Percentiles rank a stretch among this genome's conserved stretches.
Conservation (phyloP, 257 asterid species). For the Gentiana straminea region DNA sequence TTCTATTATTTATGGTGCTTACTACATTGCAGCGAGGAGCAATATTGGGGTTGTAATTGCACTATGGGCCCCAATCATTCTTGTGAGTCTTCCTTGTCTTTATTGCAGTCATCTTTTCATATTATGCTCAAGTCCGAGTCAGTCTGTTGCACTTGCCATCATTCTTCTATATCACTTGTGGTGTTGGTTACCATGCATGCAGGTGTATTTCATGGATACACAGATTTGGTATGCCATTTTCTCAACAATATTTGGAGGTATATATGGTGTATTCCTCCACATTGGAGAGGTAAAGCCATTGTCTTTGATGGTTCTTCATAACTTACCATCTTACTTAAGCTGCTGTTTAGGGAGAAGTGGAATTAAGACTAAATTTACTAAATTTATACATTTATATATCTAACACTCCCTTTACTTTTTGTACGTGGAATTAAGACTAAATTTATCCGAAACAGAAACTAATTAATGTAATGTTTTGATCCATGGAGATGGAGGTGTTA, state of each 20-base stretch:
- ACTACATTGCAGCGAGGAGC: constrained; percentile 56
- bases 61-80: constrained; percentile 92
- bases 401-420: too few relatives aligned
- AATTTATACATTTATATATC: too few relatives aligned
- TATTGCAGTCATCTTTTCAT: neutral
- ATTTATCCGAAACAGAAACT: too few relatives aligned
- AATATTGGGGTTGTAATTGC: constrained; percentile 85
- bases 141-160: constrained; percentile 2
- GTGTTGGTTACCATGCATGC: constrained; percentile 12
- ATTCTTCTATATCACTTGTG: constrained; percentile 5
- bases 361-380: too few relatives aligned
- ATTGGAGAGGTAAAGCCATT: constrained; percentile 77
- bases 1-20: too few relatives aligned
- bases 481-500: too few relatives aligned
- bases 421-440: too few relatives aligned
- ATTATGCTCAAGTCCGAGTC: neutral
- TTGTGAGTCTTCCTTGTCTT: constrained; percentile 23
- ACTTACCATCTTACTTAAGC: too few relatives aligned
- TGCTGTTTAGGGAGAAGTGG: too few relatives aligned
- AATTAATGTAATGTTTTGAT: too few relatives aligned
- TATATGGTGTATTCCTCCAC: constrained; percentile 93
- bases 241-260: constrained; percentile 88
- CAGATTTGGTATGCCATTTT: constrained; percentile 98
- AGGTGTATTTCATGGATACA: constrained; percentile 97
- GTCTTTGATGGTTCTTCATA: too few relatives aligned